Conservation (phyloP, 345 rosid species). For the Erucastrum elatum region DNA sequence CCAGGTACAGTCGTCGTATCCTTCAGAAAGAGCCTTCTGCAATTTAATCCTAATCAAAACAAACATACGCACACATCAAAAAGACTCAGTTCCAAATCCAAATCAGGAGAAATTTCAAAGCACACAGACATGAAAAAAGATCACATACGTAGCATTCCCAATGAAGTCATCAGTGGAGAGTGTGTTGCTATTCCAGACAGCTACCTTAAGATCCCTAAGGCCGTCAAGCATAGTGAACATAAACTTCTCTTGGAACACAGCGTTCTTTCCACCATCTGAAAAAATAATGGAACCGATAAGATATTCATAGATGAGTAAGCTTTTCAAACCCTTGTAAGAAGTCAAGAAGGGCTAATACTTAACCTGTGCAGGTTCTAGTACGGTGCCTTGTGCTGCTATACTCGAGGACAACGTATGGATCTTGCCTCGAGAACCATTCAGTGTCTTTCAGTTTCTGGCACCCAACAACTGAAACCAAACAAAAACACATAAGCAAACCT, state of each 20-base stretch:
- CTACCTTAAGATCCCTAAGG: slow-evolving; percentile 59
- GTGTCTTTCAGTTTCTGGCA: slow-evolving; percentile 69
- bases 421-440: slow-evolving; percentile 75
- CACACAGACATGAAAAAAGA: neutral
- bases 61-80: neutral
- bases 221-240: slow-evolving; percentile 76
- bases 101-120: neutral
- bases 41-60: slow-evolving; percentile 62
- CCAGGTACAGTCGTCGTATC: slow-evolving; percentile 79
- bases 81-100: slow-evolving; percentile 10
- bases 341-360: neutral
- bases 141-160: slow-evolving; percentile 79
- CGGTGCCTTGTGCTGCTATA: slow-evolving; percentile 52
- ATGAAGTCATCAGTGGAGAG: slow-evolving; percentile 69
- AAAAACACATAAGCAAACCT: neutral
- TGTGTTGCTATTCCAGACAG: slow-evolving; percentile 84
- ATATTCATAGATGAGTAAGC: neutral
- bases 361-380: slow-evolving; percentile 75
- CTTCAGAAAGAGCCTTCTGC: slow-evolving; percentile 70
- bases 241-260: slow-evolving; percentile 89
- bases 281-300: neutral
- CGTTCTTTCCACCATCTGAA: slow-evolving; percentile 76
- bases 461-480: slow-evolving; percentile 50
- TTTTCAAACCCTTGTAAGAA: neutral
- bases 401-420: slow-evolving; percentile 66